Percentiles rank a stretch among this genome's conserved stretches.
These are phyloP conservation scores for Musa troglodytarum DNA, from an alignment of 176 grass and related monocot species.

Conservation along the genomic window DNA sequence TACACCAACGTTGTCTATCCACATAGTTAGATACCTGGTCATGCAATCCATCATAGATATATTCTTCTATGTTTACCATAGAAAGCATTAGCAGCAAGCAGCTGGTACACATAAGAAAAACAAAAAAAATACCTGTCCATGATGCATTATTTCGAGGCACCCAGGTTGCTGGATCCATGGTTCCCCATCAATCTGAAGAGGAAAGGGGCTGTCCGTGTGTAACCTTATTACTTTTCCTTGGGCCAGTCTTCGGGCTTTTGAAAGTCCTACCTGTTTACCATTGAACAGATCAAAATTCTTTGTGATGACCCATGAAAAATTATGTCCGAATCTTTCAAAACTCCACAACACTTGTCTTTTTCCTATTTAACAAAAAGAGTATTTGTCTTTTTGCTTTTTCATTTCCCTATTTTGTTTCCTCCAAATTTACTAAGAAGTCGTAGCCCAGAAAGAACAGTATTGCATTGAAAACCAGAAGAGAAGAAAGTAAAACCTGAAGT, in stretches of 20 bases:
- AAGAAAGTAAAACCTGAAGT: constrained; percentile 52
- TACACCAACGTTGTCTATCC: no score
- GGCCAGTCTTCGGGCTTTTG: constrained; percentile 62
- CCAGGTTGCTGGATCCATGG: constrained; percentile 90
- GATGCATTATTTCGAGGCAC: constrained; percentile 80
- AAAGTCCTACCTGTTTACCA: constrained; percentile 73
- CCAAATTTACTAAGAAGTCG: neutral
- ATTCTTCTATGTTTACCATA: no score
- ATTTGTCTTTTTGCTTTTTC: neutral
- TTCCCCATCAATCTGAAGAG: constrained; percentile 91
- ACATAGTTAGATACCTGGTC: no score
- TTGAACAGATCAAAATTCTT: neutral
- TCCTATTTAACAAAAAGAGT: neutral
- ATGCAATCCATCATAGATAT: no score
- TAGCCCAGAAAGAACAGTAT: neutral
- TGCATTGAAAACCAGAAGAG: neutral
- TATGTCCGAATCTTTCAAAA: neutral
- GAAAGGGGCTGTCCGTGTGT: constrained; percentile 74
- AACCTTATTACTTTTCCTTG: constrained; percentile 83
- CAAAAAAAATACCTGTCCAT: constrained; percentile 49
- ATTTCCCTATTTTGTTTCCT: neutral
- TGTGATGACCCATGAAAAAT: neutral
- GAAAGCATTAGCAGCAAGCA: no score
- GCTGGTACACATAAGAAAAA: no score
- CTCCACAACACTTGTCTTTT: neutral